These are phyloP conservation scores for Fusarium sambucinum DNA, from an alignment of 2,329 filamentous ascomycete species.

Conservation along the genomic window DNA sequence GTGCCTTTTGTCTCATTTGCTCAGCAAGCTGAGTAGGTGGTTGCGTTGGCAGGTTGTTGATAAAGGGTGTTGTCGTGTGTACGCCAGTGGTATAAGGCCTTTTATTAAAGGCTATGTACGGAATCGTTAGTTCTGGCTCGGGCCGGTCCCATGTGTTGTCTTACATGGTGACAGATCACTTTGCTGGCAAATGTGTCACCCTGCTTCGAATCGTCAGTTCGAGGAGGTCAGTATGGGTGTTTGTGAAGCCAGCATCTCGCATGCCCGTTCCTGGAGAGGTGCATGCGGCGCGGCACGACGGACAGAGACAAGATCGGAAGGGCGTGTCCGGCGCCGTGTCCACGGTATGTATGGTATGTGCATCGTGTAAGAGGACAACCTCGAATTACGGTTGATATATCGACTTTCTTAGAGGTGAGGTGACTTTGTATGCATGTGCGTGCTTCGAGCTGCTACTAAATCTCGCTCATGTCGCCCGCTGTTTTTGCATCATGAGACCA, in stretches of 20 bases:
- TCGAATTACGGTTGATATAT: conserved; percentile 24
- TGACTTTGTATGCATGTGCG: conserved; percentile 22
- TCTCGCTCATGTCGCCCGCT: conserved; percentile 4
- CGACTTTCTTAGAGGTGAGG: conserved; percentile 20
- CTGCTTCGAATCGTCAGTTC: conserved; percentile 29
- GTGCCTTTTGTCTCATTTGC: conserved; percentile 23
- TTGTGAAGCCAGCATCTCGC: conserved; percentile 26
- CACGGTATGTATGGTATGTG: conserved; percentile 12
- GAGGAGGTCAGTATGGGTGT: conserved; percentile 21
- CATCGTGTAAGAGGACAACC: conserved; percentile 15
- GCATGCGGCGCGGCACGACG: conserved; percentile 30
- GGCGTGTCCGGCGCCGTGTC: conserved; percentile 25
- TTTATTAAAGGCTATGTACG: conserved; percentile 13
- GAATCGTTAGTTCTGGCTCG: conserved; percentile 42
- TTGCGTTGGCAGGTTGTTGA: conserved; percentile 35
- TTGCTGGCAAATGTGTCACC: conserved; percentile 34
- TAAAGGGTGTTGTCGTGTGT: conserved; percentile 26
- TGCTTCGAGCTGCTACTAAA: conserved; percentile 13
- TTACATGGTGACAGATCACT: conserved; percentile 46
- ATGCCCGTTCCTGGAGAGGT: conserved; percentile 39
- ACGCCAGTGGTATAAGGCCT: conserved; percentile 22
- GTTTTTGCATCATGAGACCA: conserved; percentile 21
- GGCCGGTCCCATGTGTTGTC: conserved; percentile 49
- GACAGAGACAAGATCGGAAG: conserved; percentile 34
- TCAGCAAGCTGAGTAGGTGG: conserved; percentile 24